These are phyloP conservation scores for Stephania yunnanensis DNA, from an alignment of 164 flowering plant genomes.

Conservation along the genomic window DNA sequence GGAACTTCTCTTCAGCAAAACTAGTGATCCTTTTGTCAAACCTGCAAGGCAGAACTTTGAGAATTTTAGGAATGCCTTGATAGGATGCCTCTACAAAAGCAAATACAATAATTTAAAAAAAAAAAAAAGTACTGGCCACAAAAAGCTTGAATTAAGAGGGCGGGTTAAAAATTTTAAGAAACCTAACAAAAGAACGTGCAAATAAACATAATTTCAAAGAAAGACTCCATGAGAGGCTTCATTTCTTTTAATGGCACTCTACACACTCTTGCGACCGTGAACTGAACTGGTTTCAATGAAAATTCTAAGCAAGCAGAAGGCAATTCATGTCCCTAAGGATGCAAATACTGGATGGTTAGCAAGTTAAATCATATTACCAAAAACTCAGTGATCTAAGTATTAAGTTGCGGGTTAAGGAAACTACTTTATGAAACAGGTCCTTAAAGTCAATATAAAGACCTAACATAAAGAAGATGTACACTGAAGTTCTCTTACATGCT, in stretches of 20 bases:
- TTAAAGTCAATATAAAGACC: background rate
- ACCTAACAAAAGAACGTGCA: background rate
- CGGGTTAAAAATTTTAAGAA: background rate
- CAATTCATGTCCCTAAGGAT: background rate
- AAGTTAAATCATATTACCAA: background rate
- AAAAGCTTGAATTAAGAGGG: background rate
- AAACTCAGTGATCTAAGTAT: background rate
- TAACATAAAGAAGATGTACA: background rate
- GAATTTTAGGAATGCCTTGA: background rate
- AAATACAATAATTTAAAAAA: too few species aligned
- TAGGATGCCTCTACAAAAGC: too few species aligned
- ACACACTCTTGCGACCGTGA: background rate
- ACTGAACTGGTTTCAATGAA: background rate
- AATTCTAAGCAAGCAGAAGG: too few species aligned
- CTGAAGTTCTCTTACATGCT: constrained; percentile 54
- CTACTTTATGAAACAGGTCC: background rate
- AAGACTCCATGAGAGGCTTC: background rate
- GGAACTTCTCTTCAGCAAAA: constrained; percentile 84
- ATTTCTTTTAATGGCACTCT: background rate
- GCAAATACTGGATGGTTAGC: background rate
- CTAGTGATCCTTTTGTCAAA: constrained; percentile 85
- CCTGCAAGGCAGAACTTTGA: constrained; percentile 36
- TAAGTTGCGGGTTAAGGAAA: background rate
- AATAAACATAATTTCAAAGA: background rate
- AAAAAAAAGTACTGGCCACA: background rate